Evolutionary conservation across 441 rosid genomes (phyloP), one percentile per base, ranked within the genome.

Genomic region (Brassica hybrid): DNA sequence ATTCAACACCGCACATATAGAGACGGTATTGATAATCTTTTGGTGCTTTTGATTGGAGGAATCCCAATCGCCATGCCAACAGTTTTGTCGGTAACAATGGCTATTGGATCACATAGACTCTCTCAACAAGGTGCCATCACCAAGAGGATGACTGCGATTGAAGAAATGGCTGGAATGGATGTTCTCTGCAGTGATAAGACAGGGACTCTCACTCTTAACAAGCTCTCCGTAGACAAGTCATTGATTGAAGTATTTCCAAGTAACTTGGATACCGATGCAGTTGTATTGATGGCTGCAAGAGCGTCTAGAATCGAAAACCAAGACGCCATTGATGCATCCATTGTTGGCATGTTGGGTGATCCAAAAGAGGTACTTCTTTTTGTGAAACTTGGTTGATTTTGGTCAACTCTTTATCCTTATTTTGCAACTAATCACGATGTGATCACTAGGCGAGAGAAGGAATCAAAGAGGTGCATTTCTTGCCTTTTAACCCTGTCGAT

Each of bases 41-140:
- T 93, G 81, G 99, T 94, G 68, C 97, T 94, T 64, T 89, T 94
- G 69, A 94, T 94, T 4, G 99, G 99, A 52, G 99, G 99, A 57
- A 95, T 95, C 78, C 99, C 99, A 13, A 95, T 95, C 10, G 99
- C 99, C 19, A 95, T 95, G 99, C 98, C 99, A 5, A 94, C 97
- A 3, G 95, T 94, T n/a, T 81, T 91, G 80, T 94, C 97, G 0
- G 99, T 94, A 48, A 94, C 98, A 72, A 95, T 95, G 98, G 98
- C 99, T 50, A 91, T 93, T 76, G 99, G 99, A 4, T 93, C 96
- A 38, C 98, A 95, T 59, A 89, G 97, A 34, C 85, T 95, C 23
- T 88, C 97, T 0, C 79, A 91, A 75, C 98, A 95, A 85, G 99
- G 99, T 61, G 99, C 99, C 76, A 95, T 95, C 75, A 95, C 97